Conservation (phyloP, 768 basidiomycete species). For the Phylloporus sp. region DNA sequence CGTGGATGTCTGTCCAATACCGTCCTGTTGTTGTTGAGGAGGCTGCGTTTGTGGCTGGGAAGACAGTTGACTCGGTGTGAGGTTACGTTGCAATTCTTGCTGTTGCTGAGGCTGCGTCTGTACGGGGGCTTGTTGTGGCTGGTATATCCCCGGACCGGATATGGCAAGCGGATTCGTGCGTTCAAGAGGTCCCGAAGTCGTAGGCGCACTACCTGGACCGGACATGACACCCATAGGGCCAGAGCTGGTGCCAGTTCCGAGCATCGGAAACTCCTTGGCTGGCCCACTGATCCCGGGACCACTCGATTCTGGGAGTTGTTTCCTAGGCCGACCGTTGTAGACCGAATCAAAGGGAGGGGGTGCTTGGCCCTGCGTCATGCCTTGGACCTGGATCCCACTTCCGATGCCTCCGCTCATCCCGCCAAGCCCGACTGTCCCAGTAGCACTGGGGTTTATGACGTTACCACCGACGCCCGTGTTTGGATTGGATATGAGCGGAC, state of each 20-base stretch:
- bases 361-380: slow-evolving; percentile 19
- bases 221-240: slow-evolving; percentile 43
- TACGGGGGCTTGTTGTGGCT: slow-evolving; percentile 30
- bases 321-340: slow-evolving; percentile 79
- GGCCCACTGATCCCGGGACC: slow-evolving; percentile 23
- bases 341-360: slow-evolving; percentile 64
- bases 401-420: slow-evolving; percentile 12
- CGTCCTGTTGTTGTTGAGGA: slow-evolving; percentile 19
- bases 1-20: slow-evolving; percentile 8
- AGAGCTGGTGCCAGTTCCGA: slow-evolving; percentile 44
- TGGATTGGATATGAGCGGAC: slow-evolving; percentile 63
- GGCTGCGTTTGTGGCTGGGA: slow-evolving; percentile 17
- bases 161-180: slow-evolving; percentile 41
- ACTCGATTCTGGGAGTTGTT: slow-evolving; percentile 66
- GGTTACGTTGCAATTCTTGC: slow-evolving; percentile 25
- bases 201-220: slow-evolving; percentile 47
- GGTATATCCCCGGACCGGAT: slow-evolving; percentile 37
- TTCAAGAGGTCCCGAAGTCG: slow-evolving; percentile 49
- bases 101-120: slow-evolving; percentile 26
- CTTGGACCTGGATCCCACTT: slow-evolving; percentile 15
- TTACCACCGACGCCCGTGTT: slow-evolving; percentile 21
- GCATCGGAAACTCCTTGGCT: slow-evolving; percentile 60
- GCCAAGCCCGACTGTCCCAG: slow-evolving; percentile 12
- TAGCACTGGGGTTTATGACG: slow-evolving; percentile 14
- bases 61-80: slow-evolving; percentile 34